A percentile compares a stretch with the other conserved stretches of the same genome.
Evolutionary conservation across 2,329 filamentous ascomycete genomes (phyloP).

Genomic region (Aspergillus sp.): DNA sequence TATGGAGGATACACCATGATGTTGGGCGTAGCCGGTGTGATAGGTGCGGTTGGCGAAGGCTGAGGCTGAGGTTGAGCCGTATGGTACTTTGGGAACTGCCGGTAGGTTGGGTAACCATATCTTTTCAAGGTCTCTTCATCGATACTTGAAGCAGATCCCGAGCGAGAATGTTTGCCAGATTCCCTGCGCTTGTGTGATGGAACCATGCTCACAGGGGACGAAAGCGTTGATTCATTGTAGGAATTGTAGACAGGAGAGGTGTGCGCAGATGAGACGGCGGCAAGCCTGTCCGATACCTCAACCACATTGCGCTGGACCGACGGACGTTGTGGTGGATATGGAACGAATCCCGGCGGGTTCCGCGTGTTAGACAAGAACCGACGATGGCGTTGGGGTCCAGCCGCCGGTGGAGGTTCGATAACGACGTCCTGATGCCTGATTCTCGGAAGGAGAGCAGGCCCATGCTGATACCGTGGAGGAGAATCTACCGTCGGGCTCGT

Average conservation of each 20-base stretch:
- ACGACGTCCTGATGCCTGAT: conserved; percentile 82
- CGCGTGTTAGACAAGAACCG: conserved; percentile 54
- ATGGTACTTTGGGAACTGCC: conserved; percentile 63
- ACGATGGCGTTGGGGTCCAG: conserved; percentile 57
- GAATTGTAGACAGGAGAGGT: conserved; percentile 36
- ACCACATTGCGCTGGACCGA: conserved; percentile 47
- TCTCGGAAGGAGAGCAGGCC: conserved; percentile 76
- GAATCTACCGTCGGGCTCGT: conserved; percentile 68
- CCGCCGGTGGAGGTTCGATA: conserved; percentile 57
- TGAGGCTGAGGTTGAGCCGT: conserved; percentile 45
- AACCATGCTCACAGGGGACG: conserved; percentile 62
- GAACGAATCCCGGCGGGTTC: conserved; percentile 51
- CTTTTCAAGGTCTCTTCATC: conserved; percentile 66
- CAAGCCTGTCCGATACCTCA: conserved; percentile 46
- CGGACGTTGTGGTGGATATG: conserved; percentile 48
- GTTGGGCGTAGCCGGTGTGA: conserved; percentile 38
- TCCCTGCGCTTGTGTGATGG: conserved; percentile 43
- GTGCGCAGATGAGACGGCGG: conserved; percentile 47
- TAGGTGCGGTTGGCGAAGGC: conserved; percentile 39
- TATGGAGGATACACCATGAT: conserved; percentile 40
- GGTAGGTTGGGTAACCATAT: conserved; percentile 83
- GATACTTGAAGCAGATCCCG: conserved; percentile 66
- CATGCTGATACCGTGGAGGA: conserved; percentile 73
- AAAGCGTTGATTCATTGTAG: conserved; percentile 49
- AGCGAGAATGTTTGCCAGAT: conserved; percentile 51